phyloP scores from a whole-genome alignment of 306 rosid genomes.

The Oemleria cerasiformis region DNA sequence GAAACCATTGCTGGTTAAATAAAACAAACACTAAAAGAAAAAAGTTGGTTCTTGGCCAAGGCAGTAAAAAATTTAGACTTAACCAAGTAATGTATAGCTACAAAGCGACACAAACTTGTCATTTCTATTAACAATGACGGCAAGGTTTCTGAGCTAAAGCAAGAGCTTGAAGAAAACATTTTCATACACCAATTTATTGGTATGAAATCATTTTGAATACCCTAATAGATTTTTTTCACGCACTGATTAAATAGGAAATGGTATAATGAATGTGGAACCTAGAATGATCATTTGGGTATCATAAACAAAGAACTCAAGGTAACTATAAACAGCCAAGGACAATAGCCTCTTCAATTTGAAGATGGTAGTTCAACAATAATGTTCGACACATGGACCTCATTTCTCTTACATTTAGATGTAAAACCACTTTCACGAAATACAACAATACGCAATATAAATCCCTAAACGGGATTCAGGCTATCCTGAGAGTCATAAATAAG shows the following conservation, averaged over 20 bases:
- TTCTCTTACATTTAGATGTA: no score
- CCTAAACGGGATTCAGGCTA: no score
- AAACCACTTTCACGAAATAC: background rate
- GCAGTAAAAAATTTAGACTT: background rate
- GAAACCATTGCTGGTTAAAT: background rate
- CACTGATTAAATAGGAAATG: background rate
- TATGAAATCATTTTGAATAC: background rate
- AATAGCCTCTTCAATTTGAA: background rate
- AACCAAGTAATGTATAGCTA: background rate
- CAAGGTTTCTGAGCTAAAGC: no score
- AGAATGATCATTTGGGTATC: no score
- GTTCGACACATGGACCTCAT: background rate
- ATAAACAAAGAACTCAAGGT: background rate
- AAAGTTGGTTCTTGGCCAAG: background rate
- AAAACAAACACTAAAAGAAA: background rate
- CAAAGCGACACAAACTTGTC: background rate
- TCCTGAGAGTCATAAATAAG: no score
- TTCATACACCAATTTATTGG: background rate
- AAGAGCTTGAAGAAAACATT: background rate
- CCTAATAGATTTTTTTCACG: background rate
- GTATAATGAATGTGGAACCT: background rate
- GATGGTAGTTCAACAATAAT: background rate
- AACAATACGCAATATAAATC: background rate
- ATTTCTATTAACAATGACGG: background rate
- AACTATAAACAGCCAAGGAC: background rate